Evolutionary conservation across 164 flowering plant genomes (phyloP).

Genomic region (Berberis vulgaris): DNA sequence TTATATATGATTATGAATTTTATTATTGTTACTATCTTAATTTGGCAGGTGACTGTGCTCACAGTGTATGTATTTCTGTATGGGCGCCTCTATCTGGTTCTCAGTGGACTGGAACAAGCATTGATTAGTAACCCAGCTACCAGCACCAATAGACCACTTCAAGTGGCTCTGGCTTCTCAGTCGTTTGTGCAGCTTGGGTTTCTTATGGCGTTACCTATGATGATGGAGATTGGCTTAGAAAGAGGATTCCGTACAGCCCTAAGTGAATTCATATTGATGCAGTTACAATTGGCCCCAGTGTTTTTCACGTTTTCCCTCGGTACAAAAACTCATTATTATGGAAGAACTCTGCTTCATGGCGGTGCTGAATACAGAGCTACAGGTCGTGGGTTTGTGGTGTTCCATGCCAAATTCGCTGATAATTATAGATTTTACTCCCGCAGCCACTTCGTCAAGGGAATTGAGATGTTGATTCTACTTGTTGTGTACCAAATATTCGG

Average conservation of each 20-base stretch:
- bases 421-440: constrained; percentile 92
- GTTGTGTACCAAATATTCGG: constrained; percentile 82
- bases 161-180: constrained; percentile 95
- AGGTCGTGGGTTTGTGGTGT: constrained; percentile 96
- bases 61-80: constrained; percentile 89
- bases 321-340: constrained; percentile 91
- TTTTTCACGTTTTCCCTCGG: constrained; percentile 98
- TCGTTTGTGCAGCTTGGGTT: constrained; percentile 90
- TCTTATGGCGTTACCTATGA: constrained; percentile 92
- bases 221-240: constrained; percentile 96
- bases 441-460: constrained; percentile 92
- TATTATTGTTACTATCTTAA: neutral
- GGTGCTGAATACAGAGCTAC: constrained; percentile 92
- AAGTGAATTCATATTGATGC: constrained; percentile 91
- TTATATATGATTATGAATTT: too few species aligned
- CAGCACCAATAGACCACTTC: constrained; percentile 64
- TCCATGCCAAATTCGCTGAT: constrained; percentile 94
- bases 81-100: constrained; percentile 94
- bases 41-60: constrained; percentile 72
- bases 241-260: constrained; percentile 85
- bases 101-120: constrained; percentile 87
- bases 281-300: constrained; percentile 85
- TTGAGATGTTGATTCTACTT: constrained; percentile 86
- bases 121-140: constrained; percentile 38
- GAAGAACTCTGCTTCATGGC: constrained; percentile 93